These are phyloP conservation scores for Clonostachys rhizophaga DNA, from an alignment of 2,329 filamentous ascomycete species.

Conservation along the genomic window DNA sequence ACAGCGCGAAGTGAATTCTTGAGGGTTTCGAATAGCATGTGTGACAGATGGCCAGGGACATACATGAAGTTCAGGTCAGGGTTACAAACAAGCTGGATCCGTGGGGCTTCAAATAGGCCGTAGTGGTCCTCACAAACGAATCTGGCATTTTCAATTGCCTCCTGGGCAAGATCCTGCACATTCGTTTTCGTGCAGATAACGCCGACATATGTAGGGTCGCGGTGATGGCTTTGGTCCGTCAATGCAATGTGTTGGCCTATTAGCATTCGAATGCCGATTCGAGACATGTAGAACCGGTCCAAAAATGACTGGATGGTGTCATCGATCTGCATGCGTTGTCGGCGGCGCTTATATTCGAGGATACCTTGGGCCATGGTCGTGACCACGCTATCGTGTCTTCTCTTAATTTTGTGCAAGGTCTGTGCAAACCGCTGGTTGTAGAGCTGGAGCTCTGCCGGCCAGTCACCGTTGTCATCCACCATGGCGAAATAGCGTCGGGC, in stretches of 20 bases:
- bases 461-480: conserved; percentile 81
- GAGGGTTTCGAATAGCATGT: conserved; percentile 99
- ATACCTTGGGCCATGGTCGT: conserved; percentile 98
- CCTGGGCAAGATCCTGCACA: conserved; percentile 87
- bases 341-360: conserved; percentile 93
- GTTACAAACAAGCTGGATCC: conserved; percentile 94
- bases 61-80: conserved; percentile 98
- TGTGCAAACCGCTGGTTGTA: conserved; percentile 92
- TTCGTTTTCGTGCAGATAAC: conserved; percentile 99
- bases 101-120: conserved; percentile 92
- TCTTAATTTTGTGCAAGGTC: conserved; percentile 89
- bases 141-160: conserved; percentile 97
- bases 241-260: conserved; percentile 98
- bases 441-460: conserved; percentile 90
- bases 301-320: conserved; percentile 96
- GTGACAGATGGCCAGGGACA: conserved; percentile 94
- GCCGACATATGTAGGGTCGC: conserved; percentile 91
- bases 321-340: conserved; percentile 97
- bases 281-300: conserved; percentile 99
- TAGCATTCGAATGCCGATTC: conserved; percentile 98
- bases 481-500: conserved; percentile 76
- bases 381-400: conserved; percentile 92
- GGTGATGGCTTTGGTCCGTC: conserved; percentile 85
- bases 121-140: conserved; percentile 99
- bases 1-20: conserved; percentile 98